phyloP scores from a whole-genome alignment of 2,329 filamentous ascomycete species.

The Neurospora crassa region DNA sequence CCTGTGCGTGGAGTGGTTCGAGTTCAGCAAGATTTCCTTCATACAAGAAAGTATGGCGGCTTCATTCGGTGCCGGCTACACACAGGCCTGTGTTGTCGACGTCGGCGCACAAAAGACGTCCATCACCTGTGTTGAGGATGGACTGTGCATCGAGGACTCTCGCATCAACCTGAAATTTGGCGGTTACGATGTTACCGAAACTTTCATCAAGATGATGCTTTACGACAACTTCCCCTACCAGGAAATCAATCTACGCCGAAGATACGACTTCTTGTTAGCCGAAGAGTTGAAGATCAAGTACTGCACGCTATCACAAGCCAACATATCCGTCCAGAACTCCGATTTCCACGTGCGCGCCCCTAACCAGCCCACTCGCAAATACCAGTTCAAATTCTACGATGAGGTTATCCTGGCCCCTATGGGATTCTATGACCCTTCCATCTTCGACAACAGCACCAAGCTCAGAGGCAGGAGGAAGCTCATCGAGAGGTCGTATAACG shows the following conservation, averaged over 20 bases:
- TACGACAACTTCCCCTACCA: constrained; percentile 92
- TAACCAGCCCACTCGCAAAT: constrained; percentile 84
- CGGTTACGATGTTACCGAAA: constrained; percentile 84
- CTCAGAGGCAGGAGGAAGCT: constrained; percentile 70
- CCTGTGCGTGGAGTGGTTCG: constrained; percentile 80
- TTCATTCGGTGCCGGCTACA: constrained; percentile 90
- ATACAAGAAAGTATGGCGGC: constrained; percentile 94
- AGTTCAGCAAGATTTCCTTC: constrained; percentile 82
- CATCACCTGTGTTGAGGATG: constrained; percentile 93
- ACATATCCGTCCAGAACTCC: constrained; percentile 78
- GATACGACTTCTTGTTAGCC: constrained; percentile 87
- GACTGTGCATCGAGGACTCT: constrained; percentile 88
- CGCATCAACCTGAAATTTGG: constrained; percentile 92
- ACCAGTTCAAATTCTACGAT: constrained; percentile 94
- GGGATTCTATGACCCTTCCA: constrained; percentile 82
- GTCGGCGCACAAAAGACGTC: constrained; percentile 97
- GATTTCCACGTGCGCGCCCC: constrained; percentile 86
- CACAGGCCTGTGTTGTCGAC: constrained; percentile 88
- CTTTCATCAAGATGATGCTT: constrained; percentile 96
- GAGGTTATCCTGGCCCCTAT: constrained; percentile 90
- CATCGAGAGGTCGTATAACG: constrained; percentile 80
- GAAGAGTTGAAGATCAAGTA: constrained; percentile 93
- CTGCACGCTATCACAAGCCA: constrained; percentile 82
- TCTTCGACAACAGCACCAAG: constrained; percentile 79
- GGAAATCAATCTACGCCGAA: constrained; percentile 81